A percentile compares a stretch with the other conserved stretches of the same genome.
phyloP scores from a whole-genome alignment of 495 filamentous ascomycete genomes.

The Xylaria telfairii region DNA sequence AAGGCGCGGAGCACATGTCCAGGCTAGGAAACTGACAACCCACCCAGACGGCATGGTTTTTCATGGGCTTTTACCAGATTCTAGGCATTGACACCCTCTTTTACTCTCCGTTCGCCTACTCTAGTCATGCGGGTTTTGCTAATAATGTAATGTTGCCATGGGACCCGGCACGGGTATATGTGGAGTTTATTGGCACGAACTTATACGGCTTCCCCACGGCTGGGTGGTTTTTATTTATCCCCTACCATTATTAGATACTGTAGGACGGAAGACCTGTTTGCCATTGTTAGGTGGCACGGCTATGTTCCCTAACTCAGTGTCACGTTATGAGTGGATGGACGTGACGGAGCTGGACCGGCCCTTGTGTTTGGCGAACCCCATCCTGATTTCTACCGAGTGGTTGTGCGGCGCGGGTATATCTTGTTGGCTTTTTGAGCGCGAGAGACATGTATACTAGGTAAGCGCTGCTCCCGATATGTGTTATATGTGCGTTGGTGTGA shows the following conservation, averaged over 20 bases:
- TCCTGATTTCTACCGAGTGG: neutral
- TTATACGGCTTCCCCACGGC: slow-evolving; percentile 2
- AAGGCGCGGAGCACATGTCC: neutral
- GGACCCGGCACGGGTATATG: slow-evolving; percentile 6
- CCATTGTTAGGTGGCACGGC: slow-evolving; percentile 5
- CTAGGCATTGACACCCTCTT: slow-evolving; percentile 6
- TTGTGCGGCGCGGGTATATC: neutral
- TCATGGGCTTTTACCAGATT: neutral
- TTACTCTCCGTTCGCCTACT: neutral
- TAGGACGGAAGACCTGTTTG: slow-evolving; percentile 15
- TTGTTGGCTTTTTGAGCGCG: neutral
- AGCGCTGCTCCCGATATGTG: neutral
- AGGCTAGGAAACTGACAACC: slow-evolving; percentile 2
- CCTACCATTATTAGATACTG: slow-evolving; percentile 15
- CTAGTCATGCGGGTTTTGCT: neutral
- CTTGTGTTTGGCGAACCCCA: slow-evolving; percentile 1
- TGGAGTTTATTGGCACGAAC: slow-evolving; percentile 9
- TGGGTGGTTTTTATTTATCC: neutral
- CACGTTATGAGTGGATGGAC: slow-evolving; percentile 2
- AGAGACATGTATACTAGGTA: neutral
- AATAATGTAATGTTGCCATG: slow-evolving; percentile 9
- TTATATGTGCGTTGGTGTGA: neutral
- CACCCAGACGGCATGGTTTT: neutral
- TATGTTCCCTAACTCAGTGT: slow-evolving; percentile 3
- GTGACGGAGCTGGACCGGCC: neutral